Percentiles rank a stretch among this genome's conserved stretches.
Evolutionary conservation across 2,329 filamentous ascomycete species (phyloP).

Genomic region (Geoglossum cookeanum): DNA sequence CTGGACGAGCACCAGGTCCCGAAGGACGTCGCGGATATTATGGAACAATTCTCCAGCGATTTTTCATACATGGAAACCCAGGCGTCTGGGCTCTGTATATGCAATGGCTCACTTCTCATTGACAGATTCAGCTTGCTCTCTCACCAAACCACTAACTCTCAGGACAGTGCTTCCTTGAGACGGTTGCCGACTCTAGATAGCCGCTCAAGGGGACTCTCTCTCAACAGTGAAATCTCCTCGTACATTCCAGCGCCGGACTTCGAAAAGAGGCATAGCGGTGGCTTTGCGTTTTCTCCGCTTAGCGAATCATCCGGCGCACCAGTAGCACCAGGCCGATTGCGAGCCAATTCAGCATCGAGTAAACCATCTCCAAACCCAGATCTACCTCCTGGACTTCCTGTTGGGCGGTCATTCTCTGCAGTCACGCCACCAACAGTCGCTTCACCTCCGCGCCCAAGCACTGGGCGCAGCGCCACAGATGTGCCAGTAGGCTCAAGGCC

Average conservation of each 20-base stretch:
- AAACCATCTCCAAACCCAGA: slow-evolving; percentile 37
- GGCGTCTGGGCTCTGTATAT: slow-evolving; percentile 51
- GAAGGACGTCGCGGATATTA: slow-evolving; percentile 52
- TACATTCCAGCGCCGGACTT: slow-evolving; percentile 42
- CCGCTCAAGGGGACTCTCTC: slow-evolving; percentile 36
- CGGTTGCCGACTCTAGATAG: slow-evolving; percentile 30
- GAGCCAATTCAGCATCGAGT: slow-evolving; percentile 30
- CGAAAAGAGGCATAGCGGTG: slow-evolving; percentile 40
- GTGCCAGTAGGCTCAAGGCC: slow-evolving; percentile 11
- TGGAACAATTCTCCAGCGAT: slow-evolving; percentile 59
- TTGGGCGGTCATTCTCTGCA: slow-evolving; percentile 5
- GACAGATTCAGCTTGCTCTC: slow-evolving; percentile 41
- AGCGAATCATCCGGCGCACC: slow-evolving; percentile 25
- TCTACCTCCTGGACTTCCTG: slow-evolving; percentile 18
- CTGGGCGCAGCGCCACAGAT: slow-evolving; percentile 31
- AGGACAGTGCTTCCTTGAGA: slow-evolving; percentile 18
- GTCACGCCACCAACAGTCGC: slow-evolving; percentile 30
- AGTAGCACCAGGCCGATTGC: slow-evolving; percentile 23
- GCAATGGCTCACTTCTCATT: slow-evolving; percentile 50
- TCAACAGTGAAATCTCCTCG: slow-evolving; percentile 44
- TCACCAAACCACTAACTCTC: slow-evolving; percentile 22
- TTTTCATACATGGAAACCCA: slow-evolving; percentile 58
- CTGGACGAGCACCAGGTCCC: slow-evolving; percentile 45
- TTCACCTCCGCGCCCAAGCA: slow-evolving; percentile 28
- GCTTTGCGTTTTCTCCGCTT: slow-evolving; percentile 42